Conservation (phyloP, 345 rosid species). For the Arabis alpina region DNA sequence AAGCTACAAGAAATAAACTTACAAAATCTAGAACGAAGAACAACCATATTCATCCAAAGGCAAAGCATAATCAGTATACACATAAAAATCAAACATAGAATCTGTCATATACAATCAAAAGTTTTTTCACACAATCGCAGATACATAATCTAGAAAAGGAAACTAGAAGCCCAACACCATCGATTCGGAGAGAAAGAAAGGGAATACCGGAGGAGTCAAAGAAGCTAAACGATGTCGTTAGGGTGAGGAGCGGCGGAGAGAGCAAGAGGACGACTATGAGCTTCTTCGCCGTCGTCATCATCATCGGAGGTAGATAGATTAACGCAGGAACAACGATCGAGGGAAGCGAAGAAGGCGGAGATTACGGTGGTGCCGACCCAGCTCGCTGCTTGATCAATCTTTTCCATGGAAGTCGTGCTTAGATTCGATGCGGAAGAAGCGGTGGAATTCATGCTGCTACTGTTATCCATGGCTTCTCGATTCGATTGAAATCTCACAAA, state of each 20-base stretch:
- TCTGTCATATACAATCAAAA: slow-evolving; percentile 37
- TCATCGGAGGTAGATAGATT: slow-evolving; percentile 73
- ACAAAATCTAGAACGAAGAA: slow-evolving; percentile 16
- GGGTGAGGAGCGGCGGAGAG: slow-evolving; percentile 46
- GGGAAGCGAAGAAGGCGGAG: slow-evolving; percentile 87
- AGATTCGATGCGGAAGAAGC: slow-evolving; percentile 38
- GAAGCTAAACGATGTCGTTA: slow-evolving; percentile 38
- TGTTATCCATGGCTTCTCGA: slow-evolving; percentile 37
- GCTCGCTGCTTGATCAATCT: slow-evolving; percentile 59
- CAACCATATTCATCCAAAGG: slow-evolving; percentile 1
- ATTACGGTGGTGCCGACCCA: slow-evolving; percentile 77
- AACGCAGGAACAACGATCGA: slow-evolving; percentile 91
- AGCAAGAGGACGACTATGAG: slow-evolving; percentile 58
- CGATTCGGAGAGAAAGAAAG: neutral
- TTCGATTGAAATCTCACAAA: slow-evolving; percentile 15
- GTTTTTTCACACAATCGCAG: neutral
- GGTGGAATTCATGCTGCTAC: slow-evolving; percentile 43
- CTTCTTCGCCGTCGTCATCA: slow-evolving; percentile 57
- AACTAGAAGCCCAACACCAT: slow-evolving; percentile 3
- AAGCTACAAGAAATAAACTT: slow-evolving; percentile 22
- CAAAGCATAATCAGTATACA: slow-evolving; percentile 1
- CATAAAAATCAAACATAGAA: slow-evolving; percentile 24
- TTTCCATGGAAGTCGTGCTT: slow-evolving; percentile 52
- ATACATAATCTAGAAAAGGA: neutral
- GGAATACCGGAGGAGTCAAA: slow-evolving; percentile 25